These are phyloP conservation scores for Candida sanyaensis DNA, from an alignment of 1,139 yeast genomes.

Conservation along the genomic window DNA sequence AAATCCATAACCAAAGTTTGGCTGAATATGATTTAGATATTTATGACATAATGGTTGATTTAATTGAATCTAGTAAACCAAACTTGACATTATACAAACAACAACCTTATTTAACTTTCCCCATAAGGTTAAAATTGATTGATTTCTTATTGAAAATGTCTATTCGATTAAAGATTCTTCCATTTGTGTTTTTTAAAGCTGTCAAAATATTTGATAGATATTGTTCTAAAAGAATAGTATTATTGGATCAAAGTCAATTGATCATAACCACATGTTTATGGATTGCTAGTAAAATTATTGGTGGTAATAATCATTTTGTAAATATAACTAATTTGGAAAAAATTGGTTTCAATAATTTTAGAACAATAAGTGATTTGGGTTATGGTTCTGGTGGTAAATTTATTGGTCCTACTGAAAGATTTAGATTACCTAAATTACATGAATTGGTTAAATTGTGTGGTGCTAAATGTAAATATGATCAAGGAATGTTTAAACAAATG, in stretches of 20 bases:
- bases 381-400: slow-evolving; percentile 59
- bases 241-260: slow-evolving; percentile 62
- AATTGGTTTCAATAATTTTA: slow-evolving; percentile 19
- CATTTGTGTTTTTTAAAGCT: slow-evolving; percentile 60
- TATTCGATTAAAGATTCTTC: slow-evolving; percentile 58
- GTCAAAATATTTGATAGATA: slow-evolving; percentile 64
- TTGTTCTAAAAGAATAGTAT: slow-evolving; percentile 62
- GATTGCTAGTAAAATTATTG: slow-evolving; percentile 64
- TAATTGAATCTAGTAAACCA: slow-evolving; percentile 40
- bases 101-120: slow-evolving; percentile 62
- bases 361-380: slow-evolving; percentile 44
- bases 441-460: slow-evolving; percentile 66
- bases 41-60: slow-evolving; percentile 39
- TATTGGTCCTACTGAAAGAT: slow-evolving; percentile 66
- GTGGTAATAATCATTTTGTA: slow-evolving; percentile 70
- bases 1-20: slow-evolving; percentile 45
- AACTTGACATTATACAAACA: slow-evolving; percentile 57
- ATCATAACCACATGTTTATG: slow-evolving; percentile 68
- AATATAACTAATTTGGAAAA: slow-evolving; percentile 41
- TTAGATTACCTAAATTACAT: slow-evolving; percentile 61
- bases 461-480: slow-evolving; percentile 56
- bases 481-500: slow-evolving; percentile 61
- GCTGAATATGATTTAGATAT: slow-evolving; percentile 58
- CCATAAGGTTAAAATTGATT: slow-evolving; percentile 50
- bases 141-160: slow-evolving; percentile 62